Base-by-base conservation (phyloP, 257 asterid species). In the Fraxinus quadrangulata region DNA sequence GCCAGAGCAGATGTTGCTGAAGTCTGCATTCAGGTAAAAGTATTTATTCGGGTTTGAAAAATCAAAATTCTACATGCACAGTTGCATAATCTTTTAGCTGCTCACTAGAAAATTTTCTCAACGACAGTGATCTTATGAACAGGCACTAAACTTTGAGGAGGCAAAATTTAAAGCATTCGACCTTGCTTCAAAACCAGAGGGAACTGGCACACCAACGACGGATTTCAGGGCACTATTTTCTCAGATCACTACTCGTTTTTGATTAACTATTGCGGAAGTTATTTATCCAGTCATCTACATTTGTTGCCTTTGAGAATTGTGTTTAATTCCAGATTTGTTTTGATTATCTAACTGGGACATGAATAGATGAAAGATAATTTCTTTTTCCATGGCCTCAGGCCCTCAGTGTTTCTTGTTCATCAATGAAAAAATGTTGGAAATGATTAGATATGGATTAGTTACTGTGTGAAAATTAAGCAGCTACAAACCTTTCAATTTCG, bases 1-100 rank as follows among this genome's bases (percentile, higher is more conserved):
- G 76, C 99, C 54, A 86, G 98, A 63, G 85, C 97, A 42, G 99
- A 93, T 80, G 96, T 95, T 80, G 98, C 99, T 2, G 97, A 95
- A 90, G 96, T 89, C 72, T 89, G 90, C 84, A 77, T 95, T 81
- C 99, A 93, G 97, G 98, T 93, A 75, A 71, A 26, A 30, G 1
- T 28, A 28, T 16, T 47, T 49, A 13, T 74, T 3, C 28, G 66
- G 31, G 16, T 51, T 72, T 71, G 11, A 30, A 23, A 1, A 34
- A 14, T 74, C 8, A 37, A 33, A 8, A 68, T 14, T 70, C 6
- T 70, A n/a, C 73, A 69, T 17, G 5, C 17, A 16, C 13, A 33
- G 49, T 68, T 68, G 26, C 72, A 6, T 21, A 19, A 16, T 6
- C 13, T 6, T 13, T 69, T 49, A 40, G 8, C 14, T n/a, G 23